These are phyloP conservation scores for Phytophthora citrophthora DNA, from an alignment of 352 stramenopile genomes.

Conservation along the genomic window DNA sequence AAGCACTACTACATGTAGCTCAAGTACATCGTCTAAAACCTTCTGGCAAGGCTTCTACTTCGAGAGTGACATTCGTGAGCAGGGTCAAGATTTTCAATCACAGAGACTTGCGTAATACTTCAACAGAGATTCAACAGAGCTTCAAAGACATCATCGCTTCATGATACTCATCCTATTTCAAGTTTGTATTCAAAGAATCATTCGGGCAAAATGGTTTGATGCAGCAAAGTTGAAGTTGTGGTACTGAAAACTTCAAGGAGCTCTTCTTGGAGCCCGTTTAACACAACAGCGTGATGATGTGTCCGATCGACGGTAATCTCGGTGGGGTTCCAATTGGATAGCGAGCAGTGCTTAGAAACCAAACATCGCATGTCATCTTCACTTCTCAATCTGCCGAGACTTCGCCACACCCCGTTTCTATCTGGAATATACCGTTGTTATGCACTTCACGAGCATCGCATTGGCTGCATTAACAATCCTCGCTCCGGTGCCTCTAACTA, in stretches of 20 bases:
- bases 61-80: neutral
- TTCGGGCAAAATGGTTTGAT: slow-evolving; percentile 29
- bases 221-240: slow-evolving; percentile 31
- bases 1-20: too few relatives aligned
- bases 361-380: neutral
- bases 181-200: too few relatives aligned
- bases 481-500: neutral
- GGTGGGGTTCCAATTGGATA: slow-evolving; percentile 1
- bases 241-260: slow-evolving; percentile 22
- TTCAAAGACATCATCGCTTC: slow-evolving; percentile 7
- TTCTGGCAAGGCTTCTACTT: too few relatives aligned
- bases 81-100: slow-evolving; percentile 21
- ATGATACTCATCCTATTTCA: slow-evolving; percentile 9
- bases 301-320: neutral
- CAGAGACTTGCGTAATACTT: slow-evolving; percentile 16
- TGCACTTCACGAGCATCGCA: slow-evolving; percentile 2
- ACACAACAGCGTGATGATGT: neutral
- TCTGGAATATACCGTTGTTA: neutral
- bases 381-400: slow-evolving; percentile 17
- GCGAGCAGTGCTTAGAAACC: too few relatives aligned
- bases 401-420: neutral
- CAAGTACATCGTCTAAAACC: too few relatives aligned
- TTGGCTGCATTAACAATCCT: slow-evolving; percentile 5
- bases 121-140: slow-evolving; percentile 6
- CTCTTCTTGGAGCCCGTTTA: slow-evolving; percentile 5